Evolutionary conservation across 2,329 filamentous ascomycete species (phyloP).

Genomic region (Verticillium albo-atrum): DNA sequence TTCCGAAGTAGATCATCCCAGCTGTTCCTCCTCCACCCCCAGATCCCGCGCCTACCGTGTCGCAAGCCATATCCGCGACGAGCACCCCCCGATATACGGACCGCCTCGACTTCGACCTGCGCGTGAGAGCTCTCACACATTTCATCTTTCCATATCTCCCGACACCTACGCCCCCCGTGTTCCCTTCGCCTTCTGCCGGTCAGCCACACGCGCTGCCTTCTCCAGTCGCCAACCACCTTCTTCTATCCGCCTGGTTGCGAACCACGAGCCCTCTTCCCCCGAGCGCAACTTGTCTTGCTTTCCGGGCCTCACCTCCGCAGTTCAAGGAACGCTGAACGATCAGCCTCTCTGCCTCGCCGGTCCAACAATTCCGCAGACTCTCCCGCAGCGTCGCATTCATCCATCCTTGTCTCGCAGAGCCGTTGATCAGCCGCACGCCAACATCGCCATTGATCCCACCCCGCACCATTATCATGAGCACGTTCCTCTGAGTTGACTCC

Average conservation of each 20-base stretch:
- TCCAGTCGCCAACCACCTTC: not conserved
- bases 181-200: not conserved
- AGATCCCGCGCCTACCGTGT: not conserved
- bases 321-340: not conserved
- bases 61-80: not conserved
- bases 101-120: not conserved
- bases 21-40: not conserved
- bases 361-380: not conserved
- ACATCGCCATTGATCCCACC: not conserved
- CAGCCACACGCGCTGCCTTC: not conserved
- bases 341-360: not conserved
- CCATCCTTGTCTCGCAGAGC: not conserved
- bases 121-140: not conserved
- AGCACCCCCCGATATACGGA: not conserved
- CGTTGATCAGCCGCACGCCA: not conserved
- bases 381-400: not conserved
- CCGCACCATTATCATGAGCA: not conserved
- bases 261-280: not conserved
- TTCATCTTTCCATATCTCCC: not conserved
- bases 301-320: not conserved
- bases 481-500: not conserved
- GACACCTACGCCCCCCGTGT: not conserved
- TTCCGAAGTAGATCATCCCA: not conserved
- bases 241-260: not conserved
- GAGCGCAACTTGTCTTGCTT: not conserved